Conservation (phyloP, 2,329 filamentous ascomycete genomes). For the Chalaropsis ovoidea region DNA sequence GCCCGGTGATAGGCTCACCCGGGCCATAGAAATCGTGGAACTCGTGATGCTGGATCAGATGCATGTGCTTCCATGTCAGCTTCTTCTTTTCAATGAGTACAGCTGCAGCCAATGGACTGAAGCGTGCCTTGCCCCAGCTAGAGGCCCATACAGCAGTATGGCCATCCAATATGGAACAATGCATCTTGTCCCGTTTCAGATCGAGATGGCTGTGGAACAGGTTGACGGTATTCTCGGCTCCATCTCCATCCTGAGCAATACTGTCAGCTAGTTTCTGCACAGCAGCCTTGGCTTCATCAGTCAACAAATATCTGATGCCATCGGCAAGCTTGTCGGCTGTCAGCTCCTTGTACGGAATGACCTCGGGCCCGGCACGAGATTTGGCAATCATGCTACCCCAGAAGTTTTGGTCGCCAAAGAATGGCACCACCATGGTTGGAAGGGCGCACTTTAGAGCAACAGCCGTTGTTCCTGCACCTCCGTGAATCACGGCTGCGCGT, state of each 20-base stretch:
- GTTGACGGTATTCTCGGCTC: slow-evolving; percentile 57
- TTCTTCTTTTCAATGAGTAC: slow-evolving; percentile 52
- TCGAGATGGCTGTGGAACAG: slow-evolving; percentile 54
- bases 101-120: slow-evolving; percentile 56
- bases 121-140: slow-evolving; percentile 48
- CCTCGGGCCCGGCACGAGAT: slow-evolving; percentile 53
- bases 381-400: slow-evolving; percentile 62
- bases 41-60: slow-evolving; percentile 55
- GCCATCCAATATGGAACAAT: slow-evolving; percentile 55
- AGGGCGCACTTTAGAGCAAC: slow-evolving; percentile 61
- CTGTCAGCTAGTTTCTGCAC: slow-evolving; percentile 49
- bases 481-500: slow-evolving; percentile 59
- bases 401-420: slow-evolving; percentile 71
- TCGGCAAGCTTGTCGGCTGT: slow-evolving; percentile 54
- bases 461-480: slow-evolving; percentile 68
- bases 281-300: slow-evolving; percentile 47
- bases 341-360: slow-evolving; percentile 59
- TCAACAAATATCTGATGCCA: slow-evolving; percentile 60
- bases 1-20: slow-evolving; percentile 60
- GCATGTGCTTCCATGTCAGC: slow-evolving; percentile 52
- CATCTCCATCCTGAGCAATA: slow-evolving; percentile 56
- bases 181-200: slow-evolving; percentile 45
- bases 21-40: slow-evolving; percentile 72
- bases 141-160: slow-evolving; percentile 56
- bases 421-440: slow-evolving; percentile 67